Percentiles rank a stretch among this genome's conserved stretches.
Conservation (phyloP, 1,139 yeast genomes). For the Diutina catenulata region DNA sequence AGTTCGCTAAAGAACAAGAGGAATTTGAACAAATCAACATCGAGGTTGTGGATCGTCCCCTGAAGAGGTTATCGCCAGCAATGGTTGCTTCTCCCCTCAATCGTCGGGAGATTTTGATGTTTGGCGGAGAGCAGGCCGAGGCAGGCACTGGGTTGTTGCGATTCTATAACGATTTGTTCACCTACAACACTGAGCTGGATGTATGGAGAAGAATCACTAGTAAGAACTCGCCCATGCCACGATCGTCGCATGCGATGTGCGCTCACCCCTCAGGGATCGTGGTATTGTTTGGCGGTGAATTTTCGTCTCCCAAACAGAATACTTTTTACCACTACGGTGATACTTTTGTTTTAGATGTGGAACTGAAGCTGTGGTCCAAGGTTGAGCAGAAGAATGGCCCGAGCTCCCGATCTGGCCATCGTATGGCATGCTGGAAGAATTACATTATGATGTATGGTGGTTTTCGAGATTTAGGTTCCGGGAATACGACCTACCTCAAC, state of each 20-base stretch:
- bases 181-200: slow-evolving; percentile 67
- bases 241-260: slow-evolving; percentile 91
- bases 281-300: slow-evolving; percentile 90
- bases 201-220: slow-evolving; percentile 74
- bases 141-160: slow-evolving; percentile 35
- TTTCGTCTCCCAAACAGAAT: slow-evolving; percentile 90
- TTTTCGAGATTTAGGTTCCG: slow-evolving; percentile 77
- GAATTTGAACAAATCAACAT: slow-evolving; percentile 62
- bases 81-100: slow-evolving; percentile 69
- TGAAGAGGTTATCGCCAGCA: slow-evolving; percentile 60
- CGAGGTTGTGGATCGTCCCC: slow-evolving; percentile 46
- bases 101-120: slow-evolving; percentile 69
- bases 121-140: slow-evolving; percentile 75
- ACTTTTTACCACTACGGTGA: slow-evolving; percentile 96
- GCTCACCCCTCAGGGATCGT: slow-evolving; percentile 86
- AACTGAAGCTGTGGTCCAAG: slow-evolving; percentile 82
- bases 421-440: slow-evolving; percentile 88
- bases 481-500: slow-evolving; percentile 60
- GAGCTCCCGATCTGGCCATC: slow-evolving; percentile 81
- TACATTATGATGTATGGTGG: slow-evolving; percentile 83
- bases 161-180: slow-evolving; percentile 72
- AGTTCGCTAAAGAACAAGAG: slow-evolving; percentile 70
- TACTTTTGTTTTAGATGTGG: slow-evolving; percentile 84
- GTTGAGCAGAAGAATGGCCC: slow-evolving; percentile 71
- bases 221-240: slow-evolving; percentile 80